Evolutionary conservation across 148 eudicot genomes (phyloP).

Genomic region (Fagopyrum tataricum): DNA sequence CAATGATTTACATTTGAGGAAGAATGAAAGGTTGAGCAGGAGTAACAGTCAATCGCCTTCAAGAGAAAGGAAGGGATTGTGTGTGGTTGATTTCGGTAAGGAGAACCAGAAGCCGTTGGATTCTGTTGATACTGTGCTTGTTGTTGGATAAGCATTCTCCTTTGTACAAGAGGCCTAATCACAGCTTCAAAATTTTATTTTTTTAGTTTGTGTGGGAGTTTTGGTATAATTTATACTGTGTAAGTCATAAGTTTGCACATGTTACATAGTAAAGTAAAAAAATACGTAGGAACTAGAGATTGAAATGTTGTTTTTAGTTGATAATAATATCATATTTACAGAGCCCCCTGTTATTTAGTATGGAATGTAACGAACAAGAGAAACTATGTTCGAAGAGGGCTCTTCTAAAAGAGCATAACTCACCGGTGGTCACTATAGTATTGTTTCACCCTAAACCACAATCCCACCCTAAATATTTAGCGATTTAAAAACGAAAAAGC

Average conservation of each 20-base stretch:
- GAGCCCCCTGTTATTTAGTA: too few relatives aligned
- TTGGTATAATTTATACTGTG: neutral
- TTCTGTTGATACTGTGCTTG: neutral
- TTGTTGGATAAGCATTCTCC: neutral
- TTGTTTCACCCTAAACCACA: too few relatives aligned
- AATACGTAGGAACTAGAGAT: neutral
- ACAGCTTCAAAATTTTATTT: neutral
- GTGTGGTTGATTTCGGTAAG: neutral
- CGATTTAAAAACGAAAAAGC: too few relatives aligned
- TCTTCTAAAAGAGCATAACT: too few relatives aligned
- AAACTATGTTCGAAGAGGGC: too few relatives aligned
- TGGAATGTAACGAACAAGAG: too few relatives aligned
- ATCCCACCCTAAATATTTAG: too few relatives aligned
- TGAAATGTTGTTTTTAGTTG: too few relatives aligned
- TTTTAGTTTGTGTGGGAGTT: neutral
- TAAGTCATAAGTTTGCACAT: neutral
- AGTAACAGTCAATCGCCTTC: conserved; percentile 19
- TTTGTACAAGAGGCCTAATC: neutral
- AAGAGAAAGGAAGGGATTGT: conserved; percentile 14
- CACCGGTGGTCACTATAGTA: too few relatives aligned
- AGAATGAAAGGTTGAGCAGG: conserved; percentile 20
- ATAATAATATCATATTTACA: too few relatives aligned
- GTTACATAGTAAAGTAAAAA: neutral
- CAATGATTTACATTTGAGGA: neutral
- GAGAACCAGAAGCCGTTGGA: conserved; percentile 5